Evolutionary conservation across 345 rosid species (phyloP).

Genomic region (Acer campestre): DNA sequence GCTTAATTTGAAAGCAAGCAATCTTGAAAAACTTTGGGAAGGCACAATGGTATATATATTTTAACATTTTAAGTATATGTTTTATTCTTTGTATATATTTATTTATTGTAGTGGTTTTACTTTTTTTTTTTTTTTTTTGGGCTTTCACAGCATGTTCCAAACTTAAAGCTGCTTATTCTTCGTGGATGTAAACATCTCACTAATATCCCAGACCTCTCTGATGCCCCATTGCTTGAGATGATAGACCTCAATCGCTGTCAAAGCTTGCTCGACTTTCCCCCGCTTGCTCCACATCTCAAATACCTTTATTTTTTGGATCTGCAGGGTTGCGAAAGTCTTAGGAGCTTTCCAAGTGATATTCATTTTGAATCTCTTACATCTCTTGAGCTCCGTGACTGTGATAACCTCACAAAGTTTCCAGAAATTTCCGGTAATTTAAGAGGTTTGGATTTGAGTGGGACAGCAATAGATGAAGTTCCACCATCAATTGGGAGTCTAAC

Average conservation of each 20-base stretch:
- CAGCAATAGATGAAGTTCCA: constrained; percentile 36
- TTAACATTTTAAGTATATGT: too few relatives aligned
- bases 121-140: too few relatives aligned
- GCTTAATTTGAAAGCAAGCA: too few relatives aligned
- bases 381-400: constrained; percentile 24
- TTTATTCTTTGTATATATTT: too few relatives aligned
- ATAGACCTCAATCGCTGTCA: not conserved
- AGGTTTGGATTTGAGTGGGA: constrained; percentile 17
- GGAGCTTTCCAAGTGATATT: constrained; percentile 14
- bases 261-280: too few relatives aligned
- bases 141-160: too few relatives aligned
- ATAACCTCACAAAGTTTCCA: constrained; percentile 25
- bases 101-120: too few relatives aligned
- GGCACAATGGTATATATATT: too few relatives aligned
- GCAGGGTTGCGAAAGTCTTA: not conserved
- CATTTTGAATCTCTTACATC: not conserved
- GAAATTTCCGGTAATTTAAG: constrained; percentile 23
- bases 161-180: not conserved
- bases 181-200: rapidly evolving
- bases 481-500: constrained; percentile 23
- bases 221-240: not conserved
- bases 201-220: not conserved
- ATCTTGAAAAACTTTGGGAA: too few relatives aligned
- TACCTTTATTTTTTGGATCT: too few relatives aligned
- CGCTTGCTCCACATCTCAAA: too few relatives aligned